Base-by-base conservation (phyloP, 2,329 filamentous ascomycete species). In the Macrophomina pseudophaseolina region DNA sequence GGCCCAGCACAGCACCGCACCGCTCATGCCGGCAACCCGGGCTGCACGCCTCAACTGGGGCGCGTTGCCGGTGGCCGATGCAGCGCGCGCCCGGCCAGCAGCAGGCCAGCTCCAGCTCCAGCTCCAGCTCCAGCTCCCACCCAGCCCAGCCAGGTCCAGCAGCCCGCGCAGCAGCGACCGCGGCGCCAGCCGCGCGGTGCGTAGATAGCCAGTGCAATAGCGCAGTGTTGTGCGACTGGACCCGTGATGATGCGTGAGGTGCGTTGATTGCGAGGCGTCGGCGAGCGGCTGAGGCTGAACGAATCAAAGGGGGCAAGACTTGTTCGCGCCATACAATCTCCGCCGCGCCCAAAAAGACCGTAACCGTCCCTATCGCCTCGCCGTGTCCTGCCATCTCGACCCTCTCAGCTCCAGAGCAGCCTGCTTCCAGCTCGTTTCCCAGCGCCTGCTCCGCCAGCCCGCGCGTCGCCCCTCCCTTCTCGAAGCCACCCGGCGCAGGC, bases 261-360 rank as follows among this genome's bases (percentile, higher is more conserved):
- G 58, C 58, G 58, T 35, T 62, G 58, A 49, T 62, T 62, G 58
- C 58, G 58, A 62, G 58, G 58, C 58, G 58, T 49, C 58, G 56
- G 56, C 56, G 58, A 62, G 58, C 58, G 58, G 58, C 44, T 62
- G 58, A 65, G 56, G 56, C 58, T 62, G 58, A 65, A 49, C 63
- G 32, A 58, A 65, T 65, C 63, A 66, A 59, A 66, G 64, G 64
- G 64, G 64, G 51, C 53, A 40, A 48, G 51, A 65, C 63, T 65
- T 40, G 42, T 58, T 58, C 53, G 64, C 64, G 64, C 64, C 64
- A 66, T 66, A 66, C 46, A 62, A 62, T 62, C 58, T 62, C 58
- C 64, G 53, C 64, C 64, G 64, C 49, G 44, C 53, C 52, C 53
- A 40, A 66, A 49, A 66, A 56, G 53, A 58, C 40, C 62, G 62